phyloP scores from a whole-genome alignment of 345 rosid species.

The Citrus maxima region DNA sequence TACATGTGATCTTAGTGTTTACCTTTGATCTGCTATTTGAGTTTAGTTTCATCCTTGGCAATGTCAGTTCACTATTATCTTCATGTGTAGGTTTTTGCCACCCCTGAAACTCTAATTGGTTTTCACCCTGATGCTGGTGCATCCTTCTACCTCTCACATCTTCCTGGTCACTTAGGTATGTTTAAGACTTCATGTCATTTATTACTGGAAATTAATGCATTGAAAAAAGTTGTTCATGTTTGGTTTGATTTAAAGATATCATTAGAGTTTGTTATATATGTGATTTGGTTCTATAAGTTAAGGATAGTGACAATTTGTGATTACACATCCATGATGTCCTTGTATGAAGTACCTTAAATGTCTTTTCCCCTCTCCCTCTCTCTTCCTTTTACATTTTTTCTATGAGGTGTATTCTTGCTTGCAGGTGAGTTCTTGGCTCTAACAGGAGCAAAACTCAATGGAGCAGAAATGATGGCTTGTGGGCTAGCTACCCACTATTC shows the following conservation, averaged over 20 bases:
- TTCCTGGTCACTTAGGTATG: constrained; percentile 86
- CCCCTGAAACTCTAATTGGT: constrained; percentile 91
- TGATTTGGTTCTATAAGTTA: not conserved
- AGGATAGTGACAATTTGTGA: not conserved
- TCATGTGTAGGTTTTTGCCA: constrained; percentile 75
- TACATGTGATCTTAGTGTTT: not conserved
- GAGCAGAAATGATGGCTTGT: constrained; percentile 87
- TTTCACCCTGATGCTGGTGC: constrained; percentile 99
- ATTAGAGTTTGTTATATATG: not conserved
- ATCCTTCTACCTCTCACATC: constrained; percentile 79
- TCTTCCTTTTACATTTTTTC: not conserved
- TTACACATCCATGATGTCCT: not conserved
- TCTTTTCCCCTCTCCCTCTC: not conserved
- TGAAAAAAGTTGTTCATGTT: not conserved
- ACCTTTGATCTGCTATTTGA: not conserved
- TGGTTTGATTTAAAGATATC: not conserved
- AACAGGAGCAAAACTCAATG: constrained; percentile 78
- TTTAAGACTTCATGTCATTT: not conserved
- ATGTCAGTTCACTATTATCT: constrained; percentile 10
- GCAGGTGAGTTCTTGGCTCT: constrained; percentile 92
- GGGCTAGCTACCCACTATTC: constrained; percentile 89
- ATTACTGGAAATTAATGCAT: not conserved
- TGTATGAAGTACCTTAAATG: not conserved
- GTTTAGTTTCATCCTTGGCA: constrained; percentile 7
- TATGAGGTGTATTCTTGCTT: constrained; percentile 17